Conservation (phyloP, 2,329 filamentous ascomycete species). For the Fonsecaea pedrosoi region DNA sequence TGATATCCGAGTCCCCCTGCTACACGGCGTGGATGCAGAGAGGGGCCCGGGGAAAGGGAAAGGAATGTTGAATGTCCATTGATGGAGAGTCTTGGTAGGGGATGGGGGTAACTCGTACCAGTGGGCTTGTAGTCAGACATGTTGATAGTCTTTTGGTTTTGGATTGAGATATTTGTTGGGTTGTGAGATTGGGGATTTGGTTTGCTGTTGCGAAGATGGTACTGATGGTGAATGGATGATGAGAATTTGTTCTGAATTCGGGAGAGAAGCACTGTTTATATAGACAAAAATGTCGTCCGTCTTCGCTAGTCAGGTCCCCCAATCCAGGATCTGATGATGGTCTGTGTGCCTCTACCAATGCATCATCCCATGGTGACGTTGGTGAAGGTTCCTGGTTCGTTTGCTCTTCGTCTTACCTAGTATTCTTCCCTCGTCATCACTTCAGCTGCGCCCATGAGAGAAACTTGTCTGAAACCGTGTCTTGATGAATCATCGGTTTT, state of each 20-base stretch:
- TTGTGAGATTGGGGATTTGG: not conserved
- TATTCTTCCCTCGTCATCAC: not conserved
- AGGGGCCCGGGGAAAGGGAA: not conserved
- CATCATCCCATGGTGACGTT: not conserved
- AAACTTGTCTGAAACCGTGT: not conserved
- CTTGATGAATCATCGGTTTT: not conserved
- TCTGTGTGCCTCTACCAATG: not conserved
- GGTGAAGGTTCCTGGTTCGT: not conserved
- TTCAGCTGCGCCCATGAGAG: not conserved
- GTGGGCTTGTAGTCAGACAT: conserved; percentile 41
- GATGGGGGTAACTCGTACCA: conserved; percentile 24
- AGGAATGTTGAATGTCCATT: not conserved
- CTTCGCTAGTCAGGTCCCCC: not conserved
- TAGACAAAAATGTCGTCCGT: conserved; percentile 21
- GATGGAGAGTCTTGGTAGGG: not conserved
- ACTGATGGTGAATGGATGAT: not conserved
- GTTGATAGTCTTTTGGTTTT: conserved; percentile 20
- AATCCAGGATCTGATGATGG: not conserved
- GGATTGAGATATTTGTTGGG: conserved; percentile 7
- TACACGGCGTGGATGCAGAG: too few species aligned
- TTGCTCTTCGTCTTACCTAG: not conserved
- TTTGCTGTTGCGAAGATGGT: conserved; percentile 5
- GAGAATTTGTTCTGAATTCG: not conserved
- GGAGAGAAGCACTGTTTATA: conserved; percentile 16
- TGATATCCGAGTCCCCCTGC: too few species aligned